phyloP scores from a whole-genome alignment of 2,329 filamentous ascomycete species.

The Thelonectria olida region DNA sequence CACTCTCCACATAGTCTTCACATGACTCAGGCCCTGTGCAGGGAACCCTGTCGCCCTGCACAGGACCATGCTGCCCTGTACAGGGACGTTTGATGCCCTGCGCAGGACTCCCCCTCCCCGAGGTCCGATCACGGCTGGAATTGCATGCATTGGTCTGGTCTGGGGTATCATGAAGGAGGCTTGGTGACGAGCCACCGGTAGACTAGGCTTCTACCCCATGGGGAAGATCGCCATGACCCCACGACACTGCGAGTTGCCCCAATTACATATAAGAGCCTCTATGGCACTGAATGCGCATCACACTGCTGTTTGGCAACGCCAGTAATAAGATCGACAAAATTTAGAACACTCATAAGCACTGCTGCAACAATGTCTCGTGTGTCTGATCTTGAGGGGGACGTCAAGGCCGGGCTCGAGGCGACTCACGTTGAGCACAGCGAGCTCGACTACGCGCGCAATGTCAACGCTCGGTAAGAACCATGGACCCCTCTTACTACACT shows the following conservation, averaged over 20 bases:
- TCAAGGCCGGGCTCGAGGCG: slow-evolving; percentile 14
- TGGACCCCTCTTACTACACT: background rate
- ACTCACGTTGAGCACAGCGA: slow-evolving; percentile 30
- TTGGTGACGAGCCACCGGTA: slow-evolving; percentile 3
- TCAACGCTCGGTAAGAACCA: slow-evolving; percentile 42
- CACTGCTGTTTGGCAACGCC: background rate
- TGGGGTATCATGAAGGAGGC: background rate
- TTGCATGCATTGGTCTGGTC: too few species aligned
- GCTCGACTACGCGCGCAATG: slow-evolving; percentile 41
- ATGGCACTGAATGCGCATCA: background rate
- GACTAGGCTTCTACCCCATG: background rate
- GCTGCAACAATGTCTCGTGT: slow-evolving; percentile 7
- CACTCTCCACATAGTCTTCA: slow-evolving; percentile 10
- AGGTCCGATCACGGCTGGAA: too few species aligned
- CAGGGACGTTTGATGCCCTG: background rate
- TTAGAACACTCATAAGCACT: too few species aligned
- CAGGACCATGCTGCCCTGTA: background rate
- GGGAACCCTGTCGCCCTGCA: background rate
- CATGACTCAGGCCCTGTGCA: background rate
- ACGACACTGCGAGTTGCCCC: background rate
- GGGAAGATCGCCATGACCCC: background rate
- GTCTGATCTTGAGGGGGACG: slow-evolving; percentile 36
- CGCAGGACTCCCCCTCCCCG: background rate
- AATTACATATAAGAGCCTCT: slow-evolving; percentile 7
- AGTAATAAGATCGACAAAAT: background rate